Evolutionary conservation across 441 rosid genomes (phyloP).

Genomic region (Croton laevigatus): DNA sequence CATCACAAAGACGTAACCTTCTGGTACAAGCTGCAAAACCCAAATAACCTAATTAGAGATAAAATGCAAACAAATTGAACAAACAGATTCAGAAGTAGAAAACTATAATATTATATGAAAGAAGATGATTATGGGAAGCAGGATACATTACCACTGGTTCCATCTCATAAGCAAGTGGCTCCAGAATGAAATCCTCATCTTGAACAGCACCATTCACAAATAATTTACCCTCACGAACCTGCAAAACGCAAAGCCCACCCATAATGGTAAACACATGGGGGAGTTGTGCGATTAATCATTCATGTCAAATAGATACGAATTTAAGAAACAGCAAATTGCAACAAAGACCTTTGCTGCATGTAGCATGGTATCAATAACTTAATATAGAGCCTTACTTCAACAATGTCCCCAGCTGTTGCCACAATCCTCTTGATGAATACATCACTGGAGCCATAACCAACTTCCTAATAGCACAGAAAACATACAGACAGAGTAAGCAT

Average conservation of each 20-base stretch:
- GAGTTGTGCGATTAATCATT: background rate
- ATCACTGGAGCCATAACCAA: conserved; percentile 77
- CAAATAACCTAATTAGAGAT: background rate
- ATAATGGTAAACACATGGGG: background rate
- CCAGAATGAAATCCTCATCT: conserved; percentile 70
- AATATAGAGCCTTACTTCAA: conserved; percentile 54
- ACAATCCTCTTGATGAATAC: conserved; percentile 88
- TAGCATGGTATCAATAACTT: conserved; percentile 16
- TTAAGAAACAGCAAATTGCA: background rate
- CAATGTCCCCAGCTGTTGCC: conserved; percentile 84
- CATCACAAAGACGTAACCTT: conserved; percentile 88
- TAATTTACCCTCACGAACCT: conserved; percentile 80
- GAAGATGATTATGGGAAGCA: background rate
- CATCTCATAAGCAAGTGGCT: conserved; percentile 86
- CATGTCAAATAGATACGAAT: background rate
- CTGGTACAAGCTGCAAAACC: conserved; percentile 66
- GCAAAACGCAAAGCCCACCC: conserved; percentile 9
- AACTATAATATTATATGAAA: background rate
- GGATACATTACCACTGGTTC: conserved; percentile 58
- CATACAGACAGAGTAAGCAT: conserved; percentile 17
- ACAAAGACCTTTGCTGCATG: conserved; percentile 12
- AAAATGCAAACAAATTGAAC: background rate
- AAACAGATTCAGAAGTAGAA: background rate
- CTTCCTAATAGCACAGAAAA: conserved; percentile 42
- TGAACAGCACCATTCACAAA: conserved; percentile 68